Conservation (phyloP, 1,284 basidiomycete genomes). For the Pterulicium gracile region DNA sequence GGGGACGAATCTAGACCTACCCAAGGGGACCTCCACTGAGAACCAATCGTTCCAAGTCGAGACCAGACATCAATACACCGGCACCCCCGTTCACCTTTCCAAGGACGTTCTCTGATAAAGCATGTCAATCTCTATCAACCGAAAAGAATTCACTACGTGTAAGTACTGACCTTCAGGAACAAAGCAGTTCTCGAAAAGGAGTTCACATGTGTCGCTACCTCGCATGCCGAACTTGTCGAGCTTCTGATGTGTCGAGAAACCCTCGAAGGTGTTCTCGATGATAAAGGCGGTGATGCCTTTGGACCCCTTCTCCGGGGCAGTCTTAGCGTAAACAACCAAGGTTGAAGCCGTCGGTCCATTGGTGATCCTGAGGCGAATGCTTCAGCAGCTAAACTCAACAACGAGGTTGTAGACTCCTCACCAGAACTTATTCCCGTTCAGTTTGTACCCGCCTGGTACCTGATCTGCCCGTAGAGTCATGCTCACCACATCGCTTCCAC, state of each 20-base stretch:
- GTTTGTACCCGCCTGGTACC: slow-evolving; percentile 60
- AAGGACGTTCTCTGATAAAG: slow-evolving; percentile 65
- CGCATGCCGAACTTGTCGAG: slow-evolving; percentile 96
- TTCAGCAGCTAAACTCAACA: not conserved
- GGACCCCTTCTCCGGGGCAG: slow-evolving; percentile 63
- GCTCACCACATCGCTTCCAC: slow-evolving; percentile 87
- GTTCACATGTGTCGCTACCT: slow-evolving; percentile 89
- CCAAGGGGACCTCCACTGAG: slow-evolving; percentile 78
- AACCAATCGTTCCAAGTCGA: slow-evolving; percentile 88
- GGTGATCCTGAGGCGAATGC: slow-evolving; percentile 62
- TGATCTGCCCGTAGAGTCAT: slow-evolving; percentile 81
- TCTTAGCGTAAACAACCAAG: slow-evolving; percentile 90
- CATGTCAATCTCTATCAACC: not conserved
- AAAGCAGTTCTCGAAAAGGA: slow-evolving; percentile 87
- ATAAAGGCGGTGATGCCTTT: slow-evolving; percentile 94
- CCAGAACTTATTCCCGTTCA: slow-evolving; percentile 94
- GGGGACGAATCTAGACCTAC: slow-evolving; percentile 21
- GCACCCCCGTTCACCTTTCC: slow-evolving; percentile 75
- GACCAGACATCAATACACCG: slow-evolving; percentile 86
- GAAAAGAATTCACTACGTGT: slow-evolving; percentile 5
- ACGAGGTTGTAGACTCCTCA: too few relatives aligned
- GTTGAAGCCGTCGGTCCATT: slow-evolving; percentile 89
- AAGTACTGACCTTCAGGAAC: slow-evolving; percentile 62
- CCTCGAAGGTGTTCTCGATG: slow-evolving; percentile 70
- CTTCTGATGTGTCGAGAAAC: slow-evolving; percentile 86